Conservation (phyloP, 2,329 filamentous ascomycete species). For the Grosmannia clavigera region DNA sequence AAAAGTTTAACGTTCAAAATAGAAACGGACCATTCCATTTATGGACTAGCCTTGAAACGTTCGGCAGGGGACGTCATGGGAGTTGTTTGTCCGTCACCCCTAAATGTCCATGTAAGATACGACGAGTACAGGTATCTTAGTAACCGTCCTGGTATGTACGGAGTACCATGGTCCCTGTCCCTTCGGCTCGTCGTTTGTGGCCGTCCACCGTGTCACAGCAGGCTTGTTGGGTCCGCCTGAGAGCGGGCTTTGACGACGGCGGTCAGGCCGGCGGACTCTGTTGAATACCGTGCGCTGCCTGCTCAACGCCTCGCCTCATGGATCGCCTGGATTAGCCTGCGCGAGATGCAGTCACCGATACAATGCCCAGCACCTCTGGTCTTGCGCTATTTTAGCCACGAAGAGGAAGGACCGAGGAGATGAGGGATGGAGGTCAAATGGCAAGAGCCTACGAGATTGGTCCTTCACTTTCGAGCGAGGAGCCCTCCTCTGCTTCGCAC, state of each 20-base stretch:
- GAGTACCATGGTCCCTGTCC: no score
- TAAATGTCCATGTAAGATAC: background rate
- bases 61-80: background rate
- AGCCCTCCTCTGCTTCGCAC: no score
- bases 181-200: no score
- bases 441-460: no score
- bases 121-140: no score
- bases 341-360: background rate
- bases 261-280: background rate
- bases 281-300: background rate
- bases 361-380: background rate
- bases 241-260: background rate
- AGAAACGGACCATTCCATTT: slow-evolving; percentile 5
- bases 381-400: background rate
- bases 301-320: background rate
- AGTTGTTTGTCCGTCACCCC: background rate
- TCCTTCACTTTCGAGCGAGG: no score
- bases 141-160: no score
- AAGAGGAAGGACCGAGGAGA: background rate
- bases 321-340: background rate
- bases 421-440: no score
- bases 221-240: background rate
- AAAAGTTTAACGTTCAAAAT: slow-evolving; percentile 14
- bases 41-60: background rate
- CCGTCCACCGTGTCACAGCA: no score